Base-by-base conservation (phyloP, 2,329 filamentous ascomycete genomes). In the Apiospora pterosperma region DNA sequence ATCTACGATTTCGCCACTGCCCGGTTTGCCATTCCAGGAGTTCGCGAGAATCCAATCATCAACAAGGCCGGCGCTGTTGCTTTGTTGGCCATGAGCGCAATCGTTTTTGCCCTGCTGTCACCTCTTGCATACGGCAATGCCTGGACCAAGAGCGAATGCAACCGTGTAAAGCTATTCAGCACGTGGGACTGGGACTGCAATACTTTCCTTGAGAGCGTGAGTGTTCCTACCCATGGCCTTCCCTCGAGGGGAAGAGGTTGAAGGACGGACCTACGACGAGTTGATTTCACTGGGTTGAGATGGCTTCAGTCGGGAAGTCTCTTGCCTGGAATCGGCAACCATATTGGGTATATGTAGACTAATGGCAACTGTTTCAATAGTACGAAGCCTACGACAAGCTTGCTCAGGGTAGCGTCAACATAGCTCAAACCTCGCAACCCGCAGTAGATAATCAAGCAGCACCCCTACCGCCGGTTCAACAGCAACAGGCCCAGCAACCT, bases 121-220 rank as follows among this genome's bases (percentile, higher is more conserved):
- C 96, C 96, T 42, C 84, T 99, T 41, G 89, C 92, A 12, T 99
- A 99, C 74, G 96, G 96, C 67, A 97, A 97, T 76, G 83, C 89
- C 62, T 99, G 96, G 96, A 99, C 95, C 62, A 92, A 93, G 82
- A 81, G 85, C 65, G 90, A 96, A 74, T 99, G 96, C 84, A 89
- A 88, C 70, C 88, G 88, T 64, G 90, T 96, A 67, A 98, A 98
- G 83, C 82, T 99, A 14, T 90, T 98, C 75, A 82, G 85, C 65
- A 90, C 88, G 1, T 99, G 96, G 96, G 96, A 99, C 76, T 99
- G 95, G 86, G 96, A 99, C 78, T 99, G 96, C 86, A 97, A 97
- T 78, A 94, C 87, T 66, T 99, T 99, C 82, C 84, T 90, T 71
- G 89, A 90, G 69, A 89, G 88, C 75, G 94, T 97, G 89, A 92